Evolutionary conservation across 2,329 filamentous ascomycete species (phyloP).

Genomic region (Blastomyces parvus): DNA sequence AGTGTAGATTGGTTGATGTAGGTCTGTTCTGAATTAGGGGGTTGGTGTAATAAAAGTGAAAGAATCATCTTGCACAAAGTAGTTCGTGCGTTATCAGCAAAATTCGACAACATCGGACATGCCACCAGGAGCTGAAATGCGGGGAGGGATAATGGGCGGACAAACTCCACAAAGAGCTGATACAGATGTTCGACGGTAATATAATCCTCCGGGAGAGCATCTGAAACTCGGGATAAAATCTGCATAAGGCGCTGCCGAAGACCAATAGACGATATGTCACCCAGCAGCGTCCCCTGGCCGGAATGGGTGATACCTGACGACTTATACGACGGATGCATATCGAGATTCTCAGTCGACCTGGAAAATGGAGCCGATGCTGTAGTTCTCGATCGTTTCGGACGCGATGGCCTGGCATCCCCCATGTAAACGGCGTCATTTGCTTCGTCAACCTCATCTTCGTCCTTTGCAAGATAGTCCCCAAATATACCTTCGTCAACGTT

Average conservation of each 20-base stretch:
- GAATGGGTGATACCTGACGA: constrained; percentile 14
- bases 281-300: constrained; percentile 25
- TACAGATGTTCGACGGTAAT: constrained; percentile 33
- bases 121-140: constrained; percentile 40
- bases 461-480: constrained; percentile 35
- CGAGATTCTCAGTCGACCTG: background rate
- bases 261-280: constrained; percentile 31
- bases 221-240: constrained; percentile 34
- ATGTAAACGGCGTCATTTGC: constrained; percentile 10
- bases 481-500: constrained; percentile 39
- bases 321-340: constrained; percentile 9
- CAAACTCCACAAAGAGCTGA: constrained; percentile 38
- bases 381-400: constrained; percentile 27
- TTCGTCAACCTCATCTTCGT: constrained; percentile 29
- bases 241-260: constrained; percentile 39
- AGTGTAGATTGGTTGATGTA: constrained; percentile 44
- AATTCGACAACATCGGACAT: constrained; percentile 35
- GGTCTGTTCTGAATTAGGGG: constrained; percentile 30
- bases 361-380: background rate
- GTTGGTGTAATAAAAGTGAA: constrained; percentile 39
- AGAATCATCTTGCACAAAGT: constrained; percentile 48
- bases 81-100: constrained; percentile 35
- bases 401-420: constrained; percentile 18
- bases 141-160: constrained; percentile 37
- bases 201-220: constrained; percentile 28